Conservation (phyloP, 225 moss, liverwort and hornwort species). For the Takakia lepidozioides region DNA sequence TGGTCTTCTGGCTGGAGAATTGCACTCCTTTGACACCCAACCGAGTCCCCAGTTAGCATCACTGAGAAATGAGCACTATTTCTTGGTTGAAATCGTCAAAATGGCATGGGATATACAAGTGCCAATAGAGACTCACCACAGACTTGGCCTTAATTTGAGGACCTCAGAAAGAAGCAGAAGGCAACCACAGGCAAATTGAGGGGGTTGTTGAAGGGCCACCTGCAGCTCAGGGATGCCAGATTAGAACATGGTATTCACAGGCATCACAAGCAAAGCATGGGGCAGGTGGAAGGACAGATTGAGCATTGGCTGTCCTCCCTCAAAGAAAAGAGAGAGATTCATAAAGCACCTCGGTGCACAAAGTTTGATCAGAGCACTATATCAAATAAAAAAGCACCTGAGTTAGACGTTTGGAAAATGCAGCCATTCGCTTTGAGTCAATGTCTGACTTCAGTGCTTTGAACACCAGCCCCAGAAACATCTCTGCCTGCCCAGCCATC, state of each 20-base stretch:
- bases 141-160: slow-evolving; percentile 76
- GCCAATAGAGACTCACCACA: slow-evolving; percentile 57
- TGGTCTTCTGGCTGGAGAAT: slow-evolving; percentile 71
- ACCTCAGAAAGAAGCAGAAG: slow-evolving; percentile 85
- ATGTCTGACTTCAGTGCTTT: slow-evolving; percentile 92
- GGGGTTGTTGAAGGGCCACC: slow-evolving; percentile 86
- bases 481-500: slow-evolving; percentile 69
- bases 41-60: slow-evolving; percentile 7
- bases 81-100: no score
- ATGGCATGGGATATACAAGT: no score
- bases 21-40: slow-evolving; percentile 51
- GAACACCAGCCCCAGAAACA: slow-evolving; percentile 88
- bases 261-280: not conserved
- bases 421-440: slow-evolving; percentile 72
- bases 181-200: slow-evolving; percentile 86
- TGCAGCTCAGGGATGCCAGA: no score
- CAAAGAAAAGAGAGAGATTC: not conserved
- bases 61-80: no score
- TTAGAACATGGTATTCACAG: not conserved
- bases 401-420: slow-evolving; percentile 80
- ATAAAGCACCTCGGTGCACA: no score
- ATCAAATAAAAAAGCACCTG: no score
- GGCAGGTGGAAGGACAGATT: not conserved
- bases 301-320: not conserved
- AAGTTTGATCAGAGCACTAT: no score